Evolutionary conservation across 2,329 filamentous ascomycete species (phyloP).

Genomic region (Leptographium galeiforme): DNA sequence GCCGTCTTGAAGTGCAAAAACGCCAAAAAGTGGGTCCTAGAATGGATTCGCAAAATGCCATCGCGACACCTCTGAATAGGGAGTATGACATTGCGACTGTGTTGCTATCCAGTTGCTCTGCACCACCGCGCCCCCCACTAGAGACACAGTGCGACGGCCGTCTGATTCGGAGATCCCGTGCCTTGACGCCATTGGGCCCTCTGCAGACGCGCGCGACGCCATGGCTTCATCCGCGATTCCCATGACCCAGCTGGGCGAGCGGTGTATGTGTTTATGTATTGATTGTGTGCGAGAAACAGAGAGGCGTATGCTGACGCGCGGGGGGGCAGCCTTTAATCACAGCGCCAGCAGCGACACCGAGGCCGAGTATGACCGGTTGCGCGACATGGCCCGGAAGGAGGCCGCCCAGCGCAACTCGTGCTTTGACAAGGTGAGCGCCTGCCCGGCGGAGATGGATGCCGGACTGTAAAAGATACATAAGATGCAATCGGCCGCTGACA

Average conservation of each 20-base stretch:
- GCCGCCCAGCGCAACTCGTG: conserved; percentile 64
- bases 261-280: conserved; percentile 21
- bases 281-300: neutral
- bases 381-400: conserved; percentile 70
- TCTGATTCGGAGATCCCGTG: neutral
- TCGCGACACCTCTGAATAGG: too few species aligned
- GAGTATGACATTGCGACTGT: too few species aligned
- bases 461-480: too few species aligned
- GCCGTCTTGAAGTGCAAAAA: too few species aligned
- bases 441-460: neutral
- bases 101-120: too few species aligned
- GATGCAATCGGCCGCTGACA: neutral
- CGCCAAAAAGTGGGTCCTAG: too few species aligned
- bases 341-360: conserved; percentile 54
- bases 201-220: neutral
- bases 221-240: conserved; percentile 18
- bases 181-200: neutral
- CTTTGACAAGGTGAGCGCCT: conserved; percentile 50
- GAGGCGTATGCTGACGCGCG: neutral
- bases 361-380: conserved; percentile 82
- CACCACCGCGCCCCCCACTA: too few species aligned
- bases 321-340: conserved; percentile 57
- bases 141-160: neutral
- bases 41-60: too few species aligned
- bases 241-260: conserved; percentile 29